A percentile compares a stretch with the other conserved stretches of the same genome.
Evolutionary conservation across 139 green algal species (phyloP).

Genomic region (Coelastrella sp.): DNA sequence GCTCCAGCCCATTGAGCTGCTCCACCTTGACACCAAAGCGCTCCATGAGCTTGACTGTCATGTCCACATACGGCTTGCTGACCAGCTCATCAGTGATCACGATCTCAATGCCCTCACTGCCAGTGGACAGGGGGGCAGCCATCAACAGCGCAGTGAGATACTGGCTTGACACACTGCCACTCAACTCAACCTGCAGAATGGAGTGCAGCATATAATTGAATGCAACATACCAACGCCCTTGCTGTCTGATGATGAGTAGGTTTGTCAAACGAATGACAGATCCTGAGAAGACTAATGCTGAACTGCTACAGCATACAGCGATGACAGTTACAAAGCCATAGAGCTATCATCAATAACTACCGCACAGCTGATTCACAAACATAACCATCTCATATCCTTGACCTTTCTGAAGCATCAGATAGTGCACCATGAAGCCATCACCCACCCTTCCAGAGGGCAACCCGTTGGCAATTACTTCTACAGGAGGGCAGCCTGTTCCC

Average conservation of each 20-base stretch:
- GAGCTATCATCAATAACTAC: too few relatives aligned
- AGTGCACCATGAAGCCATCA: not conserved
- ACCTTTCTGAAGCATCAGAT: too few relatives aligned
- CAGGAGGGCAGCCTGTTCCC: slow-evolving; percentile 96
- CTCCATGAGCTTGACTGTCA: slow-evolving; percentile 99
- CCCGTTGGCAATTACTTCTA: slow-evolving; percentile 85
- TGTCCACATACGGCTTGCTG: slow-evolving; percentile 97
- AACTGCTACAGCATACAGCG: too few relatives aligned
- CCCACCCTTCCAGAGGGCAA: slow-evolving; percentile 87
- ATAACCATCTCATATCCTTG: not conserved
- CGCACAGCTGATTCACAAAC: not conserved
- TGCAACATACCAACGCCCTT: not conserved
- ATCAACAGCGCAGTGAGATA: slow-evolving; percentile 99
- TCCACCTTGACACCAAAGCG: slow-evolving; percentile 89
- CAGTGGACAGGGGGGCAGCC: slow-evolving; percentile 91
- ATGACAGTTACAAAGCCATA: too few relatives aligned
- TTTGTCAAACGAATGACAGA: too few relatives aligned
- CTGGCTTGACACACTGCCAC: slow-evolving; percentile 87
- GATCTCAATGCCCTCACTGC: slow-evolving; percentile 77
- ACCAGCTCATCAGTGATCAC: slow-evolving; percentile 95
- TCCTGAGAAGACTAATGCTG: too few relatives aligned
- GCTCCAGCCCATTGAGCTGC: slow-evolving; percentile 81
- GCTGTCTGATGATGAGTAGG: too few relatives aligned
- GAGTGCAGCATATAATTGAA: not conserved
- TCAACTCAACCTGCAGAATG: slow-evolving; percentile 72